Evolutionary conservation across 2,329 filamentous ascomycete genomes (phyloP), one percentile per base, ranked within the genome.

Genomic region (Xylariales sp.): DNA sequence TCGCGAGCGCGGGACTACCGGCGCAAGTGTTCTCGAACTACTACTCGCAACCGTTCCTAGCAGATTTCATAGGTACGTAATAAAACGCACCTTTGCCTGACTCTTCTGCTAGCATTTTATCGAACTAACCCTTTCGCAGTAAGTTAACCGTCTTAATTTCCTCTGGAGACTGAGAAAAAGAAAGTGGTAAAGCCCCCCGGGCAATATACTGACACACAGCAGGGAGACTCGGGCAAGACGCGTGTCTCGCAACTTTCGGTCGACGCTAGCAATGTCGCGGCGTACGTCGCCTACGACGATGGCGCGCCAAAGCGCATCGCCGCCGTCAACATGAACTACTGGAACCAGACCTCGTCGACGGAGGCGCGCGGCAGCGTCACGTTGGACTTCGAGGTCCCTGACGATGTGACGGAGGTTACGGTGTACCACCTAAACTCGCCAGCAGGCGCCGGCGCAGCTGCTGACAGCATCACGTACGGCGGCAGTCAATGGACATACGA

Each of bases 401-500:
- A 62, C 2, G 70, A 57, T 10, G 67, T 23, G 67, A 57, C 16
- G 57, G 70, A 43, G 55, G 74, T 78, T 1, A 75, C 54, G 28
- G 75, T 80, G 4, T 74, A 75, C 46, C 73, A 76, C 48, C 68
- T 81, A 30, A 76, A 69, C 55, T 80, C 78, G 52, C 78, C 78
- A 3, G 50, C 73, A 34, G 79, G 79, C 1, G 79, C 79, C 1
- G 77, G 78, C 8, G 78, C 77, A 0, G 73, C 68, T 1, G 78
- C 77, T 1, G 71, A 74, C 59, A 74, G 70, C 3, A 79, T 81
- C 55, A 80, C 79, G 7, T 81, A 81, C 45, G 79, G 73, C 1
- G 79, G 78, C 4, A 80, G 79, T 60, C 78, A 80, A 67, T 81
- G 79, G 79, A 80, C 78, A 6, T 79, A 76, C 56, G 73, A 74